Percentiles rank a stretch among this genome's conserved stretches.
Evolutionary conservation across 768 basidiomycete genomes (phyloP).

Genomic region (Pleurotus tuber-regium): DNA sequence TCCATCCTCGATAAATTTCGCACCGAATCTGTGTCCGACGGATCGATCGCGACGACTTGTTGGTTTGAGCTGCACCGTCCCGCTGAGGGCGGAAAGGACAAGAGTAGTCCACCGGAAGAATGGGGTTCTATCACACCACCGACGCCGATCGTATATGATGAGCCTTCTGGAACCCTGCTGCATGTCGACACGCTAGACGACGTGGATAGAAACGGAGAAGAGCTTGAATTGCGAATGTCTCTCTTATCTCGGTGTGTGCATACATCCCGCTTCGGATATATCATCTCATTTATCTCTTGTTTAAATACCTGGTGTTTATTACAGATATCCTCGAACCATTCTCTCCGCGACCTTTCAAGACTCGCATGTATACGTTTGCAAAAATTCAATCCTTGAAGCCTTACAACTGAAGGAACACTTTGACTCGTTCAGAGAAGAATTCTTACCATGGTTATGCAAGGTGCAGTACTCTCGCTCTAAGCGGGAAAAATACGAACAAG

Average conservation of each 20-base stretch:
- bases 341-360: constrained; percentile 73
- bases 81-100: constrained; percentile 33
- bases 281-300: too few relatives aligned
- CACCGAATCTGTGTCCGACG: constrained; percentile 60
- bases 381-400: constrained; percentile 67
- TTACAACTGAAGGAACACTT: constrained; percentile 67
- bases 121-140: constrained; percentile 52
- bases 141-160: constrained; percentile 67
- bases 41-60: constrained; percentile 61
- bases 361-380: constrained; percentile 91
- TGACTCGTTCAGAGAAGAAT: constrained; percentile 85
- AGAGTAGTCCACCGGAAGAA: constrained; percentile 57
- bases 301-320: too few relatives aligned
- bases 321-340: constrained; percentile 68
- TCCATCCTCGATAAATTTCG: constrained; percentile 81
- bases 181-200: constrained; percentile 73
- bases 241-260: constrained; percentile 61
- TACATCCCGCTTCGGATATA: constrained; percentile 2
- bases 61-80: constrained; percentile 54
- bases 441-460: constrained; percentile 91
- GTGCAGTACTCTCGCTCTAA: constrained; percentile 70
- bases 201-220: constrained; percentile 63
- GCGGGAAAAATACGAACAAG: constrained; percentile 53
- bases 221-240: constrained; percentile 73
- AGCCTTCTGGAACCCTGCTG: constrained; percentile 60